These are phyloP conservation scores for Yamadazyma olivae DNA, from an alignment of 805 yeast genomes.

Conservation along the genomic window DNA sequence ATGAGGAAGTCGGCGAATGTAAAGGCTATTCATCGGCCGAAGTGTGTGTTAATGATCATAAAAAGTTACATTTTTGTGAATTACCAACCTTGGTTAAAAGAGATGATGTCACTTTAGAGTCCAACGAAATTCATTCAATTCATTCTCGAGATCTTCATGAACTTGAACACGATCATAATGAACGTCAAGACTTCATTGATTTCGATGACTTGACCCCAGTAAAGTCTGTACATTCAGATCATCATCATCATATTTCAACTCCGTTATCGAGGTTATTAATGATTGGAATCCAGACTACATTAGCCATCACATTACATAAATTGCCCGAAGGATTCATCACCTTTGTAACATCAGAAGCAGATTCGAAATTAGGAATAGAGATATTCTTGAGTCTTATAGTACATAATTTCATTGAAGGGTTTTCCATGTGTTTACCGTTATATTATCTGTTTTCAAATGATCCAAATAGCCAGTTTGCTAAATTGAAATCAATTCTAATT, in stretches of 20 bases:
- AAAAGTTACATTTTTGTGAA: constrained; percentile 34
- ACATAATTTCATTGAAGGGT: constrained; percentile 93
- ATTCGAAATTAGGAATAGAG: constrained; percentile 62
- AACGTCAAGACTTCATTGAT: not conserved
- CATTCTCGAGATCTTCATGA: constrained; percentile 6
- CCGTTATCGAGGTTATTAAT: constrained; percentile 76
- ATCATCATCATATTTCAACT: constrained; percentile 78
- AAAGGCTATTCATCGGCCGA: constrained; percentile 48
- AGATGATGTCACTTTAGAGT: constrained; percentile 4
- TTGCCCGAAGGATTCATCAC: constrained; percentile 94
- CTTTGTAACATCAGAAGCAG: constrained; percentile 71
- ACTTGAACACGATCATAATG: not conserved
- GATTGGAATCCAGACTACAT: constrained; percentile 85
- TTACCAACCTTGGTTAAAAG: constrained; percentile 20
- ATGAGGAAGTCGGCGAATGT: constrained; percentile 39
- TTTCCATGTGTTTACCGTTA: constrained; percentile 87
- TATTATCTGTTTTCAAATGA: constrained; percentile 60
- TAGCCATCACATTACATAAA: constrained; percentile 86
- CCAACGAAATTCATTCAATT: constrained; percentile 8
- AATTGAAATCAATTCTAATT: constrained; percentile 56
- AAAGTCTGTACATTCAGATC: constrained; percentile 39
- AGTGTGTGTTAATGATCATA: constrained; percentile 18
- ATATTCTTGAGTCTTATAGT: constrained; percentile 82
- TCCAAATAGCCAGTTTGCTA: constrained; percentile 38
- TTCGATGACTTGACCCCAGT: not conserved